Conservation (phyloP, 306 rosid genomes). For the Trifolium subterraneum region DNA sequence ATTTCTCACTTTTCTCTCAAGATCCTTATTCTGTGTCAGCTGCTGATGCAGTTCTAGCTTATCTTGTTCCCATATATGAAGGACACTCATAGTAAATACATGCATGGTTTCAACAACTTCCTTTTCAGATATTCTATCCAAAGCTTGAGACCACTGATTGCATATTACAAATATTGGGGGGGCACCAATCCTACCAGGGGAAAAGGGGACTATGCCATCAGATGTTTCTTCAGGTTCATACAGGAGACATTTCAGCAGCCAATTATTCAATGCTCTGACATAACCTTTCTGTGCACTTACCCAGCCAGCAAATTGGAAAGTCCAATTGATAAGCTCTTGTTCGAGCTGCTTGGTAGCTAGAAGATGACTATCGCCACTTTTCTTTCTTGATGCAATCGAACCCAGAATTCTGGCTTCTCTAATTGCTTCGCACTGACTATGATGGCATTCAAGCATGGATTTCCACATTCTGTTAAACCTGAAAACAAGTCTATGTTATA, state of each 20-base stretch:
- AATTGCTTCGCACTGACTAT: constrained; percentile 72
- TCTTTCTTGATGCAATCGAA: constrained; percentile 78
- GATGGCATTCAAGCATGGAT: constrained; percentile 96
- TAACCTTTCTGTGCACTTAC: constrained; percentile 85
- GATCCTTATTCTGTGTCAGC: constrained; percentile 73
- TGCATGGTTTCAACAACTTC: constrained; percentile 91
- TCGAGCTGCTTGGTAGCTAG: constrained; percentile 76
- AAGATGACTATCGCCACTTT: constrained; percentile 64
- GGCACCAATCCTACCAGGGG: constrained; percentile 93
- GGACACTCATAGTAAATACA: constrained; percentile 70
- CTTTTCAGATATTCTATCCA: constrained; percentile 87
- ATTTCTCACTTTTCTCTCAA: constrained; percentile 72
- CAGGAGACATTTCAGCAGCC: constrained; percentile 84
- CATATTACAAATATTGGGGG: constrained; percentile 92
- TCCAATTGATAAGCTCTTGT: constrained; percentile 92
- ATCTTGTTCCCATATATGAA: constrained; percentile 89
- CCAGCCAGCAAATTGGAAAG: constrained; percentile 83
- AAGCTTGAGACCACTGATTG: constrained; percentile 93
- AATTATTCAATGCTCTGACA: constrained; percentile 84
- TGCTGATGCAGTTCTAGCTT: constrained; percentile 73
- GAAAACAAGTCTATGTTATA: constrained; percentile 35
- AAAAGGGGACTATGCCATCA: constrained; percentile 89
- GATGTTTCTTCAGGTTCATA: constrained; percentile 91
- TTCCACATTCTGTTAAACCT: constrained; percentile 95
- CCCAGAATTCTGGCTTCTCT: constrained; percentile 90